These are phyloP conservation scores for Pseudocercospora cruenta DNA, from an alignment of 2,329 filamentous ascomycete species.

Conservation along the genomic window DNA sequence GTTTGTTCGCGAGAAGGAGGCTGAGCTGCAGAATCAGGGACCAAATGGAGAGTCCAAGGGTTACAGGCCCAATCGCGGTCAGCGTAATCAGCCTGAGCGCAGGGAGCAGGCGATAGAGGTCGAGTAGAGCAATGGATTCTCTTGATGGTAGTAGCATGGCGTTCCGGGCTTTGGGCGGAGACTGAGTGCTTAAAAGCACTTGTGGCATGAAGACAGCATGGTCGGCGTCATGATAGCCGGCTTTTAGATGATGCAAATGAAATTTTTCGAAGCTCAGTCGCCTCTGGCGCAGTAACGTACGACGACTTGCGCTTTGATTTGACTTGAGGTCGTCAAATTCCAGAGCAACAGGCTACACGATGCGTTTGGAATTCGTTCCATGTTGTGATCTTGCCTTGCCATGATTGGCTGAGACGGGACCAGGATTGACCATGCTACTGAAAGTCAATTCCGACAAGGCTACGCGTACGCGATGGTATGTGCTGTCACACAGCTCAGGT, in stretches of 20 bases:
- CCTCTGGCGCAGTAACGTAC: background rate
- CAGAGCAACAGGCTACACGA: too few relatives aligned
- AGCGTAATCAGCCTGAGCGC: constrained; percentile 31
- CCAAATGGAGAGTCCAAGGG: constrained; percentile 22
- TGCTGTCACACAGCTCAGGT: background rate
- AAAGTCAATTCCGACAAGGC: background rate
- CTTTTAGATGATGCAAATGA: constrained; percentile 1
- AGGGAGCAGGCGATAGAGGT: constrained; percentile 32
- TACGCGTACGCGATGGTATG: background rate
- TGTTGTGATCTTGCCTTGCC: background rate
- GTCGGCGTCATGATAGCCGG: constrained; percentile 5
- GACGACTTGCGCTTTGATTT: background rate
- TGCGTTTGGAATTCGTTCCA: background rate
- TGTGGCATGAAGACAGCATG: constrained; percentile 3
- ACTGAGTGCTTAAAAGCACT: constrained; percentile 1
- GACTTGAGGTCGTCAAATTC: background rate
- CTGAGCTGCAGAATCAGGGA: constrained; percentile 22
- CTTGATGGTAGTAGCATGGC: constrained; percentile 19
- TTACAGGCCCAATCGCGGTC: constrained; percentile 32
- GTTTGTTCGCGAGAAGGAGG: constrained; percentile 76
- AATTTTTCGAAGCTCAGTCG: constrained; percentile 1
- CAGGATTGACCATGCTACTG: background rate
- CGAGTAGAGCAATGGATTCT: constrained; percentile 24
- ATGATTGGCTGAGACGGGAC: background rate
- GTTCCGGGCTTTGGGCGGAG: constrained; percentile 15